Evolutionary conservation across 75 land plant species (phyloP), one percentile per base, ranked within the genome.

Genomic region (Cryptomeria japonica): DNA sequence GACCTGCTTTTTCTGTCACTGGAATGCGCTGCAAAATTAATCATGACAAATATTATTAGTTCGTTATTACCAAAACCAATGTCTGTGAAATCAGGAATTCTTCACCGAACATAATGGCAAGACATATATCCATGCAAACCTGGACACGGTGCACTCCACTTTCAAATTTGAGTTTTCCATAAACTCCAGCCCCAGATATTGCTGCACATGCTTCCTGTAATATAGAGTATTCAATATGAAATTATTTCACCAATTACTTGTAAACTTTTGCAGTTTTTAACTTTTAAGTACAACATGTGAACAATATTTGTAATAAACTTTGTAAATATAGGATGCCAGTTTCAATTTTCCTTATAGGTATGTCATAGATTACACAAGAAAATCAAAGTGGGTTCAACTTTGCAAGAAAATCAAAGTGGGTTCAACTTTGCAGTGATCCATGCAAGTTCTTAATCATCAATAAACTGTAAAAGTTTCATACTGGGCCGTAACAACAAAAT

Each of bases 121-220:
- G 70, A 61, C 53, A 87, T 53, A 80, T 68, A 31, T 36, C 37
- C 37, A 77, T 73, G n/a, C 39, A 84, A 47, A 98, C 99, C 96
- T 98, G 99, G 41, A 98, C 99, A 87, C 99, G 88, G 87, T 98
- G 99, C 75, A 98, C 92, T 85, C 99, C 99, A 92, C 99, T 98
- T 92, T 98, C 99, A 94, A 98, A 98, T 90, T 98, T 98, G 10
- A 98, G 91, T 84, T 93, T 97, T 73, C 99, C 99, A 92, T 92
- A 98, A 34, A 91, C 99, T 85, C 94, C 96, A 88, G 90, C 79
- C 42, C 99, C 99, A 41, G 96, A 91, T 64, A 98, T 97, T 85
- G 99, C 92, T 44, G 96, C 99, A 91, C 97, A 97, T 56, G 99
- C 99, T 93, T 98, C 99, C 99, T 98, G 93, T 58, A 92, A 84